These are phyloP conservation scores for Pythium brassicae DNA, from an alignment of 352 stramenopile genomes.

Conservation along the genomic window DNA sequence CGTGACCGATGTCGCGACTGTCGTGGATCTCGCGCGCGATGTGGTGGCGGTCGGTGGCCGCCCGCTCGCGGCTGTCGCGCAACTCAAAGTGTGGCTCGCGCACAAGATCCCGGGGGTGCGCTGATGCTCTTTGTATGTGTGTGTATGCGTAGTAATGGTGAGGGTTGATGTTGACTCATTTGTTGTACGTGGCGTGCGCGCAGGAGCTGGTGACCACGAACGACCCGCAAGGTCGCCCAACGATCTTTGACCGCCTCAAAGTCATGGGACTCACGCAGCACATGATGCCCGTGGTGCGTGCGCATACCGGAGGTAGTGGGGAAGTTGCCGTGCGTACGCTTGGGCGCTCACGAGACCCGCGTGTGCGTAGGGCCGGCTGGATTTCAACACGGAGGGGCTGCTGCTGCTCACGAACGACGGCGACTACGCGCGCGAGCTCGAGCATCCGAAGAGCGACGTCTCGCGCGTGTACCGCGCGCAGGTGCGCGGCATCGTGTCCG, in stretches of 20 bases:
- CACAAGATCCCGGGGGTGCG: constrained; percentile 84
- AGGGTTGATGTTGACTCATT: constrained; percentile 1
- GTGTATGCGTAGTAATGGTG: not conserved
- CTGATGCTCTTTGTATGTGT: not conserved
- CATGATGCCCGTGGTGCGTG: constrained; percentile 83
- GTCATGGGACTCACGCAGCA: constrained; percentile 78
- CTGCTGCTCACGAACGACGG: constrained; percentile 92
- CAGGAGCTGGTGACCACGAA: constrained; percentile 77
- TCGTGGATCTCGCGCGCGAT: constrained; percentile 50
- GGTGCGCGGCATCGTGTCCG: constrained; percentile 71
- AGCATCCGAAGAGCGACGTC: constrained; percentile 82
- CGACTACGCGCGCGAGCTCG: constrained; percentile 83
- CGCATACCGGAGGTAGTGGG: too few relatives aligned
- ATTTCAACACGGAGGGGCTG: constrained; percentile 91
- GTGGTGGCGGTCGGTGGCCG: constrained; percentile 53
- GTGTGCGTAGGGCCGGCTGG: constrained; percentile 65
- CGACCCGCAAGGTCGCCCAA: constrained; percentile 76
- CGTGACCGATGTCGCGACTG: constrained; percentile 50
- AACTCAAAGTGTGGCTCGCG: constrained; percentile 77
- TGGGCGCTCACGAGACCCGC: not conserved
- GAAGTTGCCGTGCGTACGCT: too few relatives aligned
- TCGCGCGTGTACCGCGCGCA: constrained; percentile 79
- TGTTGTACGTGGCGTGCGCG: constrained; percentile 3
- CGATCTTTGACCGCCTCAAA: constrained; percentile 85
- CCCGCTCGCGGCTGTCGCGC: constrained; percentile 30